Conservation (phyloP, 768 basidiomycete species). For the Crucibulum laeve region DNA sequence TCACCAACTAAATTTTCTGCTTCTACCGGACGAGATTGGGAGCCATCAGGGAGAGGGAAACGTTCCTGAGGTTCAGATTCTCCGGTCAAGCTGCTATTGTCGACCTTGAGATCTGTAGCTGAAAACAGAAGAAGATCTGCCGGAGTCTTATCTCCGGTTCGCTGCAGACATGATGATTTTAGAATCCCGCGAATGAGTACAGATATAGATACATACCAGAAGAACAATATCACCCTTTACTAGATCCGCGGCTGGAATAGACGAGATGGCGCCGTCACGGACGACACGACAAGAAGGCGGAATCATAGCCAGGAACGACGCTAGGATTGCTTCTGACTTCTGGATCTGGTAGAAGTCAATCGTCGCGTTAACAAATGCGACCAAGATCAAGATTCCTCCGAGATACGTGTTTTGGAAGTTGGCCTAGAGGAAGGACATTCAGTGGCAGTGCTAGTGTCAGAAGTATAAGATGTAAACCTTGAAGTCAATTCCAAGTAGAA, state of each 20-base stretch:
- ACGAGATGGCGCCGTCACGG: slow-evolving; percentile 49
- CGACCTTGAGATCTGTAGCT: slow-evolving; percentile 60
- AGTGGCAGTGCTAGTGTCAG: neutral
- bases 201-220: slow-evolving; percentile 33
- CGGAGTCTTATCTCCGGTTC: slow-evolving; percentile 67
- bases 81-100: slow-evolving; percentile 68
- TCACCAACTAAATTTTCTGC: slow-evolving; percentile 56
- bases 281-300: slow-evolving; percentile 64
- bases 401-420: slow-evolving; percentile 68
- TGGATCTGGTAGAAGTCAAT: slow-evolving; percentile 73
- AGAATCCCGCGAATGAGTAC: neutral
- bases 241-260: slow-evolving; percentile 55
- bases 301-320: slow-evolving; percentile 71
- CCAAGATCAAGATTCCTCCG: slow-evolving; percentile 62
- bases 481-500: slow-evolving; percentile 59
- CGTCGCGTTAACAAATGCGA: slow-evolving; percentile 65
- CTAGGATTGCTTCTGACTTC: slow-evolving; percentile 70
- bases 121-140: slow-evolving; percentile 62
- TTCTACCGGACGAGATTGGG: slow-evolving; percentile 46
- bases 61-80: slow-evolving; percentile 71
- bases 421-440: slow-evolving; percentile 22
- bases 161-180: slow-evolving; percentile 27
- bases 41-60: slow-evolving; percentile 40
- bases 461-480: slow-evolving; percentile 28
- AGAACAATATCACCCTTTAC: slow-evolving; percentile 68